Conservation (phyloP, 371 early-diverging fungal genomes). For the Nematocida sp. region DNA sequence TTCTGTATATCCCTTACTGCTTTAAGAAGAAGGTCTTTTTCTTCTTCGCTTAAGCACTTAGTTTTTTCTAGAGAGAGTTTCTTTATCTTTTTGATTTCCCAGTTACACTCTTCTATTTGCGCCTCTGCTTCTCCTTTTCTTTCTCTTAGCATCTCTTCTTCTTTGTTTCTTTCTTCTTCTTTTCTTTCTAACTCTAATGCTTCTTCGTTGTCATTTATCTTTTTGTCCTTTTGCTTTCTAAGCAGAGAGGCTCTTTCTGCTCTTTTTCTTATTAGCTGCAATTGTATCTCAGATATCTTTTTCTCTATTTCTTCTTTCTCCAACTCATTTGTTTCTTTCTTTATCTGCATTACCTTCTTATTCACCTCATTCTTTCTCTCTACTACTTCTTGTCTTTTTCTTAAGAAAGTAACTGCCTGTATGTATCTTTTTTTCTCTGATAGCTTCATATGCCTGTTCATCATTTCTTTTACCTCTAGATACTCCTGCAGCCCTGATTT, state of each 20-base stretch:
- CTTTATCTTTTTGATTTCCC: conserved; percentile 17
- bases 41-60: not conserved
- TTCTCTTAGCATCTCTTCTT: conserved; percentile 3
- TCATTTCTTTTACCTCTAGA: conserved; percentile 34
- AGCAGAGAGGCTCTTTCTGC: conserved; percentile 4
- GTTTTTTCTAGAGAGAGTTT: not conserved
- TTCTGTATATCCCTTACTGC: conserved; percentile 21
- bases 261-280: conserved; percentile 4
- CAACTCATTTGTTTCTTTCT: not conserved
- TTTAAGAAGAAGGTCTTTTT: conserved; percentile 15
- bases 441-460: conserved; percentile 49
- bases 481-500: conserved; percentile 49
- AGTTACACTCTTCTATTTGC: conserved; percentile 33
- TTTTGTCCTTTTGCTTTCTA: not conserved
- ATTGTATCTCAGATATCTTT: not conserved
- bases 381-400: not conserved
- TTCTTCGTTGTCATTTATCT: not conserved
- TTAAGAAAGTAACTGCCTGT: conserved; percentile 9
- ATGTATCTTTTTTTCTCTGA: conserved; percentile 5
- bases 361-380: not conserved
- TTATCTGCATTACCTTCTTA: not conserved
- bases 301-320: not conserved
- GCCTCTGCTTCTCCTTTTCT: conserved; percentile 34
- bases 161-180: conserved; percentile 12
- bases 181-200: conserved; percentile 64